Evolutionary conservation across 2,329 filamentous ascomycete species (phyloP), one percentile per base, ranked within the genome.

Genomic region (Stachybotrys chlorohalonatus): DNA sequence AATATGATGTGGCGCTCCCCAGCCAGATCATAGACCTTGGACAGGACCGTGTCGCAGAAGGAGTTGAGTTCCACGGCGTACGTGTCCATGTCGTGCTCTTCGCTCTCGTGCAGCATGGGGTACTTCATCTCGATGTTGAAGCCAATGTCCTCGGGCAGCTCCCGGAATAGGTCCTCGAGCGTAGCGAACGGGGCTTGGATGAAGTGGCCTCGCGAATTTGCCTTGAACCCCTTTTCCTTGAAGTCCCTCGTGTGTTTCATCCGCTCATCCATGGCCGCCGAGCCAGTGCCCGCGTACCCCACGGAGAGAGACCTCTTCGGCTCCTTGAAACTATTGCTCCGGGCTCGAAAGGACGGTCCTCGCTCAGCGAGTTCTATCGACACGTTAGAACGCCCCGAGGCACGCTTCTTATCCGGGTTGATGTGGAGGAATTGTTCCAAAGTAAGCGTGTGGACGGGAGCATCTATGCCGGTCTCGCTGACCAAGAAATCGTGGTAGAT

Each of bases 51-150:
- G 70, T 99, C 94, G 66, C 95, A 93, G 69, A 97, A 99, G 1
- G 87, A 90, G 72, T 97, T 97, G 62, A 97, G 81, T 73, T 99
- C 94, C 50, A 97, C 89, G 0, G 90, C 92, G 66, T 96, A 96
- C 3, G 89, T 89, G 68, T 96, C 93, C 91, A 97, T 96, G 62
- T 95, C 90, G 61, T 96, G 89, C 68, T 95, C 89, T 70, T 96
- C 90, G 56, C 85, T 90, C 76, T 99, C 95, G 68, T 93, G 87
- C 47, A 99, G 82, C 92, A 97, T 97, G 6, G 94, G 94, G 68
- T 99, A 99, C 73, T 99, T 97, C 81, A 99, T 89, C 75, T 99
- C 94, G 62, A 99, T 95, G 71, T 99, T 97, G 80, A 99, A 99
- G 13, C 94, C 92, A 24, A 95, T 88, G 13, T 83, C 79, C 58